These are phyloP conservation scores for Colletotrichum echinochloae DNA, from an alignment of 2,329 filamentous ascomycete genomes.

Conservation along the genomic window DNA sequence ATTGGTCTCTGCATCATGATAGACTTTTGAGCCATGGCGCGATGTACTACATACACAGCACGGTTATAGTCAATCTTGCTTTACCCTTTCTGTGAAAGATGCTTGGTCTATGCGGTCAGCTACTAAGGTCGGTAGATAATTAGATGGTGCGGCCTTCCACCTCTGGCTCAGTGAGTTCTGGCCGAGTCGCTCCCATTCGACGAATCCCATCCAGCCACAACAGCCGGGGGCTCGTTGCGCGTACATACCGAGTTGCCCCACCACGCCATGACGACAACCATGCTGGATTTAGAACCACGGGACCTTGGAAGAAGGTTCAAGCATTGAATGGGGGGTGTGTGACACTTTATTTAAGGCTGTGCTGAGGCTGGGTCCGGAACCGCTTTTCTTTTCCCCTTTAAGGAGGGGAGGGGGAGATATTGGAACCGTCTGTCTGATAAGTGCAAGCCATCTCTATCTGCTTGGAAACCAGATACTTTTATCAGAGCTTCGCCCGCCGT, in stretches of 20 bases:
- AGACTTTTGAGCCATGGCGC: not conserved
- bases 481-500: not conserved
- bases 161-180: not conserved
- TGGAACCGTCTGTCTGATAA: not conserved
- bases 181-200: not conserved
- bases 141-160: constrained; percentile 19
- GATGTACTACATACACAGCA: not conserved
- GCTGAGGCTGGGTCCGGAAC: constrained; percentile 14
- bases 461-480: not conserved
- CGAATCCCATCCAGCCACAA: constrained; percentile 29
- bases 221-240: not conserved
- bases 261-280: constrained; percentile 36
- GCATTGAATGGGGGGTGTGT: constrained; percentile 7
- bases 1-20: not conserved
- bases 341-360: constrained; percentile 32
- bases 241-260: constrained; percentile 16
- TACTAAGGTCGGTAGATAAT: no score
- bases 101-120: not conserved
- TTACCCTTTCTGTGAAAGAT: not conserved
- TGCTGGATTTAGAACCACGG: constrained; percentile 34
- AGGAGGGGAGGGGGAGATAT: not conserved
- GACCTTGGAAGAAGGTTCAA: constrained; percentile 28
- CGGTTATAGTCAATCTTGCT: not conserved
- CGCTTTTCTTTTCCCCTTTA: constrained; percentile 26
- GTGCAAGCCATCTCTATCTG: not conserved